Evolutionary conservation across 192 early-diverging fungal species (phyloP), one percentile per base, ranked within the genome.

Genomic region (Entomortierella parvispora): DNA sequence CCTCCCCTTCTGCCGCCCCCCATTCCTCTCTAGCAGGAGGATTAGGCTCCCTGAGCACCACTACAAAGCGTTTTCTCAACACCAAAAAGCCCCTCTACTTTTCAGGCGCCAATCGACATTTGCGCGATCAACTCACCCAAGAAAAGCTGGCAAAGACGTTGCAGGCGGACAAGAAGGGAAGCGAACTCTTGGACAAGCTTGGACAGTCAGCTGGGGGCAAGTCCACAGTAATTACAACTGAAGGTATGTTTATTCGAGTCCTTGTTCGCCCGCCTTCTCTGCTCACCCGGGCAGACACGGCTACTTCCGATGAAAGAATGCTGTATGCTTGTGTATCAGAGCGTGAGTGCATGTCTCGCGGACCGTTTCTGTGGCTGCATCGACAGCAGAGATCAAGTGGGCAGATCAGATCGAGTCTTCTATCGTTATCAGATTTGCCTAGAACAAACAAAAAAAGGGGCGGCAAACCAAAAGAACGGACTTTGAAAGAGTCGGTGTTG

Each of bases 71-170:
- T 8, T 20, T 23, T 12, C n/a, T 71, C 0, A 62, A 64, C 33
- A 64, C 61, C n/a, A 34, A 71, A 32, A 61, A 40, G 2, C 61
- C 69, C 31, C 61, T 71, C 0, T 64, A 42, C 46, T 71, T 58
- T 26, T 28, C 55, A 9, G 61, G 33, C 42, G 48, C 69, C 10
- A 49, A 57, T n/a, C 28, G 28, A 2, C n/a, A 7, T 44, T 22
- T 52, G 10, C n/a, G 42, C 25, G 47, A 55, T 14, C 43, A 42
- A 15, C 28, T 23, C 22, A 59, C 58, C 20, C 50, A 42, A 14
- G 37, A 65, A n/a, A 44, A 55, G 3, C 50, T 52, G 42, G 28
- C 22, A 15, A 47, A 51, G 23, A 33, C 47, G 5, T 28, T 40
- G 7, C 15, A 26, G 18, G 48, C 46, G 1, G 34, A 49, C 33